Evolutionary conservation across 2,329 filamentous ascomycete species (phyloP).

Genomic region (Cladophialophora immunda): DNA sequence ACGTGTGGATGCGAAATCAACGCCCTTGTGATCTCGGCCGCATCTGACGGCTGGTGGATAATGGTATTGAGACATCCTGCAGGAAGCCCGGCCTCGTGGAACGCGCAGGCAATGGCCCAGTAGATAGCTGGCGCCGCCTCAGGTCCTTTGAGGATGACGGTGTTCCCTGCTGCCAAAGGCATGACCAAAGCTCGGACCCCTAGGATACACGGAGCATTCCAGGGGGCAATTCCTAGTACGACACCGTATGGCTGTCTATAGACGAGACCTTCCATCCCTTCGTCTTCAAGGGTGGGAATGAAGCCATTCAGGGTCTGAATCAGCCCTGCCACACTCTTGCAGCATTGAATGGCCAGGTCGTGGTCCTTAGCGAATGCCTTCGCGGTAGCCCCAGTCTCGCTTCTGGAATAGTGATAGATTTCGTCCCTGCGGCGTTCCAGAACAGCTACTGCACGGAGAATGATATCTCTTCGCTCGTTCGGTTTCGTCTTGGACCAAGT

Average conservation of each 20-base stretch:
- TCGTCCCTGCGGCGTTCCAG: not conserved
- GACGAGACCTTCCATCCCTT: conserved; percentile 68
- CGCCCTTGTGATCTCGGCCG: conserved; percentile 70
- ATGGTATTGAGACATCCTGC: conserved; percentile 77
- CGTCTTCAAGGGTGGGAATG: conserved; percentile 41
- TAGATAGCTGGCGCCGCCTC: conserved; percentile 71
- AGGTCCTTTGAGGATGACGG: conserved; percentile 74
- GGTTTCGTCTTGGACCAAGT: too few relatives aligned
- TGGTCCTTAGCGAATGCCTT: too few relatives aligned
- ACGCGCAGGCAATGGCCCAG: conserved; percentile 68
- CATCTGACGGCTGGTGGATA: conserved; percentile 66
- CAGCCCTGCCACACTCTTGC: too few relatives aligned
- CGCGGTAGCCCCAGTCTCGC: not conserved
- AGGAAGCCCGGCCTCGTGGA: conserved; percentile 79
- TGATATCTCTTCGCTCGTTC: not conserved
- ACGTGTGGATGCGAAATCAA: conserved; percentile 73
- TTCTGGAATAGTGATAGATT: conserved; percentile 6
- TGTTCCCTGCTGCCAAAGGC: conserved; percentile 65
- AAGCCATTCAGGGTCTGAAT: too few relatives aligned
- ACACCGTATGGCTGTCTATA: conserved; percentile 81
- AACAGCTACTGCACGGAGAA: not conserved
- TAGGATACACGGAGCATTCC: too few relatives aligned
- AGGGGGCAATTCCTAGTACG: conserved; percentile 77
- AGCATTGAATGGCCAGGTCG: too few relatives aligned
- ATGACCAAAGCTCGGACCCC: conserved; percentile 40